A percentile compares a stretch with the other conserved stretches of the same genome.
Conservation (phyloP, 2,329 filamentous ascomycete genomes). For the Aspergillus pseudoviridinutans region DNA sequence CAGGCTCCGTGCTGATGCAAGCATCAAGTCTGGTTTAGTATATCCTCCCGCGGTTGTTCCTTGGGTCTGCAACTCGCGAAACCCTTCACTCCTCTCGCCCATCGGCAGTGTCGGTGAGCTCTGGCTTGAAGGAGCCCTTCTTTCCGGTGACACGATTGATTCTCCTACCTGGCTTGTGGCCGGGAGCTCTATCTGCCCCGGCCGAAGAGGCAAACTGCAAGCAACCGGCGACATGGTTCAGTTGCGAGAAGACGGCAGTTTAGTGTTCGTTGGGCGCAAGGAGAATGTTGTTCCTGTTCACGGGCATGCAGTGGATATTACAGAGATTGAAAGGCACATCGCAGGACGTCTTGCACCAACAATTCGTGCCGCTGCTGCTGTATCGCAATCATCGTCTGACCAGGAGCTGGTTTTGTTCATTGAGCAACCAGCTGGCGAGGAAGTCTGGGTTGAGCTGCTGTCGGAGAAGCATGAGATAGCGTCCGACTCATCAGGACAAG, state of each 20-base stretch:
- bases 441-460: conserved; percentile 26
- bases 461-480: conserved; percentile 20
- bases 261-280: conserved; percentile 32
- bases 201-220: conserved; percentile 29
- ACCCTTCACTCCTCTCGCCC: conserved; percentile 35
- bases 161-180: conserved; percentile 26
- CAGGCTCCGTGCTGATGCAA: conserved; percentile 17
- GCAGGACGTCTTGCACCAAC: conserved; percentile 29
- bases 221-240: conserved; percentile 32
- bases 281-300: conserved; percentile 30
- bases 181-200: conserved; percentile 29
- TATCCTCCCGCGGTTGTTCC: conserved; percentile 33
- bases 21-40: conserved; percentile 18
- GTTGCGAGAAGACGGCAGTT: conserved; percentile 23
- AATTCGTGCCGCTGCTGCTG: conserved; percentile 25
- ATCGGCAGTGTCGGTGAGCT: conserved; percentile 39
- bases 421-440: conserved; percentile 24
- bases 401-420: conserved; percentile 29
- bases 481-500: conserved; percentile 10
- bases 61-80: conserved; percentile 29
- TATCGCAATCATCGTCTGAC: conserved; percentile 18
- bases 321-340: conserved; percentile 40
- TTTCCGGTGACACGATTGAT: conserved; percentile 22
- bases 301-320: conserved; percentile 39
- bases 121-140: conserved; percentile 39